A percentile compares a stretch with the other conserved stretches of the same genome.
phyloP scores from a whole-genome alignment of 768 basidiomycete genomes.

The Pluteus cervinus region DNA sequence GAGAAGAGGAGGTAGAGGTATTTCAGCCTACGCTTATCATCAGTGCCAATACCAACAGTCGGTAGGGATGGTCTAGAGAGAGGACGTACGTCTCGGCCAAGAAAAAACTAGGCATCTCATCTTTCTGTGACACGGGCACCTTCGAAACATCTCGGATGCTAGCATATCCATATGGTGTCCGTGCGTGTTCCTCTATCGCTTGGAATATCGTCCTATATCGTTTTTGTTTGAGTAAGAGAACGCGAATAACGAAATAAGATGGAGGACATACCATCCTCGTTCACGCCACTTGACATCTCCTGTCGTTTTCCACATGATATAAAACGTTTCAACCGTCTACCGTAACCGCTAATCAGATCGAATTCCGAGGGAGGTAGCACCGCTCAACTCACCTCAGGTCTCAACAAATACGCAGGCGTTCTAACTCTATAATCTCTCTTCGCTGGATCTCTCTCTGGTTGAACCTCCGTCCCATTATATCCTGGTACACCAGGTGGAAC shows the following conservation, averaged over 20 bases:
- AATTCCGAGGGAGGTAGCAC: neutral
- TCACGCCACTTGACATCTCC: conserved; percentile 46
- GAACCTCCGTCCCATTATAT: no score
- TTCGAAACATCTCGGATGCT: conserved; percentile 32
- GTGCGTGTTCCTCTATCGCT: conserved; percentile 41
- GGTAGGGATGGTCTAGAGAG: neutral
- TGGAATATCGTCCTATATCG: conserved; percentile 31
- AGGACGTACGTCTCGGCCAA: conserved; percentile 35
- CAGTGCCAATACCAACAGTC: neutral
- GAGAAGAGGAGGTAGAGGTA: conserved; percentile 66
- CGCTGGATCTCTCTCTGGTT: conserved; percentile 10
- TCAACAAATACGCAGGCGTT: conserved; percentile 31
- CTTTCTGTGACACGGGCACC: conserved; percentile 20
- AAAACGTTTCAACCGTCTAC: conserved; percentile 49
- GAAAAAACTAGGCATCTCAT: conserved; percentile 51
- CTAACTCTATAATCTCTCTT: conserved; percentile 33
- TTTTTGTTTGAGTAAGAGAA: neutral
- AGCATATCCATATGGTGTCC: conserved; percentile 40
- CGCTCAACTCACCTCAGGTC: conserved; percentile 40
- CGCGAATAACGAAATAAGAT: neutral
- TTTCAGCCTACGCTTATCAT: conserved; percentile 40
- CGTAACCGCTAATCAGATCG: conserved; percentile 1
- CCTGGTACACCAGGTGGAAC: conserved; percentile 17
- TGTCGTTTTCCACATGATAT: conserved; percentile 47
- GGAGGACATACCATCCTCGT: conserved; percentile 37